Percentiles rank a stretch among this genome's conserved stretches.
These are phyloP conservation scores for Epichloe brachyelytri DNA, from an alignment of 2,329 filamentous ascomycete species.

Conservation along the genomic window DNA sequence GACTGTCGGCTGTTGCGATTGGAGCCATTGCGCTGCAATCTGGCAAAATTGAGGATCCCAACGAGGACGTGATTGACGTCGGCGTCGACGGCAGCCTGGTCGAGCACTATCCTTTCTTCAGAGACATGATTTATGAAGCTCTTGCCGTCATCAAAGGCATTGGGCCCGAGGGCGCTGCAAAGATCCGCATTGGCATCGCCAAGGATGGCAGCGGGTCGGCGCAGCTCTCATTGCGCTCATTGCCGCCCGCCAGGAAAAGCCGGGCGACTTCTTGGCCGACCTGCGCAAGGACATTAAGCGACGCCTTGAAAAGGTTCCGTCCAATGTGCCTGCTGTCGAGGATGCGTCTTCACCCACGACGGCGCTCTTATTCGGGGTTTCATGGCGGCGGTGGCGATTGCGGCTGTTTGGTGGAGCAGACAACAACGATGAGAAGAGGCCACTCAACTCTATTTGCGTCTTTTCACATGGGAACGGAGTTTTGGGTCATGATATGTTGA, in stretches of 20 bases:
- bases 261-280: slow-evolving; percentile 28
- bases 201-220: slow-evolving; percentile 82
- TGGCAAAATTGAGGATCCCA: slow-evolving; percentile 49
- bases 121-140: slow-evolving; percentile 75
- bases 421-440: slow-evolving; percentile 11
- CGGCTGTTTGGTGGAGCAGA: slow-evolving; percentile 24
- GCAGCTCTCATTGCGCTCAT: slow-evolving; percentile 90
- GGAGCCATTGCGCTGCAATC: slow-evolving; percentile 74
- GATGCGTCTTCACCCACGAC: slow-evolving; percentile 19
- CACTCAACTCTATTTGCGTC: neutral
- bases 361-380: slow-evolving; percentile 20
- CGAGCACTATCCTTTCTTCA: slow-evolving; percentile 90
- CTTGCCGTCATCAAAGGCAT: slow-evolving; percentile 65
- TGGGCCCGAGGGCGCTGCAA: slow-evolving; percentile 65
- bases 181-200: slow-evolving; percentile 86
- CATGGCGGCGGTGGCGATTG: slow-evolving; percentile 24
- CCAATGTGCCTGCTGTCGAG: slow-evolving; percentile 16
- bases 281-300: slow-evolving; percentile 27
- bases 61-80: slow-evolving; percentile 68
- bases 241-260: slow-evolving; percentile 54
- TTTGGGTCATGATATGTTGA: neutral
- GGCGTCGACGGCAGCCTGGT: slow-evolving; percentile 91
- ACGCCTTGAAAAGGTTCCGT: slow-evolving; percentile 20
- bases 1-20: slow-evolving; percentile 78
- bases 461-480: slow-evolving; percentile 3